These are phyloP conservation scores for Penicillium italicum DNA, from an alignment of 2,329 filamentous ascomycete genomes.

Conservation along the genomic window DNA sequence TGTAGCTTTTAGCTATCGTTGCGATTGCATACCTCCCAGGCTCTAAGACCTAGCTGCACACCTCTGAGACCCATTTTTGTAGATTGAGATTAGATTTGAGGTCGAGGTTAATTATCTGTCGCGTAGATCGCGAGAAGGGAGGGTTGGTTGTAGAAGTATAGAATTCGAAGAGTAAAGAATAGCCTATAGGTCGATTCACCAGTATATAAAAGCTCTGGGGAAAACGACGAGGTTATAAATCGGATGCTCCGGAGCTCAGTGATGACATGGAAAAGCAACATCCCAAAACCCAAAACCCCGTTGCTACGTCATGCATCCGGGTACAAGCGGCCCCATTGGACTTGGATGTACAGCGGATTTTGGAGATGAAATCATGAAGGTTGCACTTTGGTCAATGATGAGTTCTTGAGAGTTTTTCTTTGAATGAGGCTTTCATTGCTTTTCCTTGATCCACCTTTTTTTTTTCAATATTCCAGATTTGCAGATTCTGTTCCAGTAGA, in stretches of 20 bases:
- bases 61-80: conserved; percentile 26
- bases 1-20: not conserved
- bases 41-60: conserved; percentile 32
- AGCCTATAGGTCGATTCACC: not conserved
- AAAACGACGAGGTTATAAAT: conserved; percentile 22
- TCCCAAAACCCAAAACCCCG: conserved; percentile 12
- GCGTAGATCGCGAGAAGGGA: conserved; percentile 7
- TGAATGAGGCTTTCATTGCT: not conserved
- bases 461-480: not conserved
- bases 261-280: conserved; percentile 29
- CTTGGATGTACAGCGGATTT: not conserved
- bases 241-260: conserved; percentile 30
- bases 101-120: conserved; percentile 2
- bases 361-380: conserved; percentile 9
- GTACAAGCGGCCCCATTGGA: conserved; percentile 12
- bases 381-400: conserved; percentile 14
- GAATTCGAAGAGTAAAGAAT: not conserved
- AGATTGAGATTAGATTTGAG: conserved; percentile 4
- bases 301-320: conserved; percentile 35
- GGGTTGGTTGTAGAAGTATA: not conserved
- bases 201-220: conserved; percentile 1
- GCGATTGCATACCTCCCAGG: conserved; percentile 29
- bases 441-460: not conserved
- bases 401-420: conserved; percentile 3
- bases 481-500: not conserved